Evolutionary conservation across 1,284 basidiomycete species (phyloP), one percentile per base, ranked within the genome.

Genomic region (Trametes versicolor): DNA sequence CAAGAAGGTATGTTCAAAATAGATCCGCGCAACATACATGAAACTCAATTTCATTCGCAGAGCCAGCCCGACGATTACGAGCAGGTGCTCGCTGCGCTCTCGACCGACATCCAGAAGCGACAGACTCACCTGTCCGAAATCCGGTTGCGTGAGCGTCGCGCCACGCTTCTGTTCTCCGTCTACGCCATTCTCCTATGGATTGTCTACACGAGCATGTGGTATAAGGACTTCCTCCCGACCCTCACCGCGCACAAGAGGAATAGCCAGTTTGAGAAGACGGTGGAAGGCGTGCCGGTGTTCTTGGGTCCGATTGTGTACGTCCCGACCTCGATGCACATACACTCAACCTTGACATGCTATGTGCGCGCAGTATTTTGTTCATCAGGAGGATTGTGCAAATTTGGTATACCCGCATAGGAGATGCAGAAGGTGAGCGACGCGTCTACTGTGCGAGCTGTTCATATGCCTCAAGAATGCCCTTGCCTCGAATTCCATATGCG

Each of bases 101-200:
- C 88, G 8, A 76, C 79, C n/a, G 86, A 91, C 73, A 90, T 94
- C 54, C 85, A 88, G 73, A 87, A 88, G 66, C 86, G 91, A 27
- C 93, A 97, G 77, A 85, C 88, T 39, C 87, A 90, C 64, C 88
- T 99, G 9, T 91, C 94, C 0, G 96, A 97, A 75, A 94, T 99
- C 72, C 89, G 94, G 12, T 80, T 95, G 54, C 89, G 96, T 27
- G 93, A 98, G 77, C 87, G 95, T 43, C 85, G 96, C 2, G 85
- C 94, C 2, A 92, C 91, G 13, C 83, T 97, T 51, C 82, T 93
- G 34, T 87, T 94, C 53, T 96, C 96, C 0, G 77, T 95, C 6
- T 97, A 95, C 75, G 91, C 95, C 0, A 79, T 97, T 68, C 86
- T 89, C 0, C 77, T 85, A 41, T 99, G 96, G 96, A 85, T 87